phyloP scores from a whole-genome alignment of 164 flowering plant species.

The Aristolochia californica region DNA sequence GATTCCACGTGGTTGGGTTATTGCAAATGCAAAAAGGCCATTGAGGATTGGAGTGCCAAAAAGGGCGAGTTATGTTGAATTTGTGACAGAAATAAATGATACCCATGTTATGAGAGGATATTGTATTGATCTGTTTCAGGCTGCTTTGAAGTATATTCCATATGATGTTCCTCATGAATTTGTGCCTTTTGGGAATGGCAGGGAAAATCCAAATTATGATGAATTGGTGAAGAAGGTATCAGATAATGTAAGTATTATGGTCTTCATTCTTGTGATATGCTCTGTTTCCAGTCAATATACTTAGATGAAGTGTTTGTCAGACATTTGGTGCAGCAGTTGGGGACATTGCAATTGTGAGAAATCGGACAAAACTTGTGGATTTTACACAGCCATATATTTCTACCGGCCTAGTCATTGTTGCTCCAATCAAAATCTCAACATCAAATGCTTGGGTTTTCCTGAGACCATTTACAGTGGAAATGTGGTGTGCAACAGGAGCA shows the following conservation, averaged over 20 bases:
- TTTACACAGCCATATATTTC: constrained; percentile 71
- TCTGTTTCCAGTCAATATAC: no score
- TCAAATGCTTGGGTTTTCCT: constrained; percentile 76
- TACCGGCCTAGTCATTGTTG: constrained; percentile 67
- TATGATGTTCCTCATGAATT: constrained; percentile 48
- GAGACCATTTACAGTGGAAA: constrained; percentile 54
- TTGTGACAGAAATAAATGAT: constrained; percentile 25
- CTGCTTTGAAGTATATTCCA: constrained; percentile 41
- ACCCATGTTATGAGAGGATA: constrained; percentile 39
- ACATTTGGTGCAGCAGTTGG: constrained; percentile 75
- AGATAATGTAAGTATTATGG: constrained; percentile 36
- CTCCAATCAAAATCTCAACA: constrained; percentile 29
- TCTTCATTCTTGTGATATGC: background rate
- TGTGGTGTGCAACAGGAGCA: constrained; percentile 67
- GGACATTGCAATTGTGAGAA: constrained; percentile 62
- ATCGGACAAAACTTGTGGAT: constrained; percentile 58
- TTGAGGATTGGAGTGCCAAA: constrained; percentile 54
- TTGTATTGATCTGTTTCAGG: constrained; percentile 65
- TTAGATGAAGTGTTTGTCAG: constrained; percentile 16
- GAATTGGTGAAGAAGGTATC: constrained; percentile 46
- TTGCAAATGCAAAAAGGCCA: constrained; percentile 35
- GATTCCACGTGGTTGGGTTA: constrained; percentile 68
- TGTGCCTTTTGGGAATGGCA: constrained; percentile 52
- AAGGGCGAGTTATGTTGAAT: constrained; percentile 46
- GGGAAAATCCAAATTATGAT: constrained; percentile 44